These are phyloP conservation scores for Biscogniauxia sp. DNA, from an alignment of 2,329 filamentous ascomycete species.

Conservation along the genomic window DNA sequence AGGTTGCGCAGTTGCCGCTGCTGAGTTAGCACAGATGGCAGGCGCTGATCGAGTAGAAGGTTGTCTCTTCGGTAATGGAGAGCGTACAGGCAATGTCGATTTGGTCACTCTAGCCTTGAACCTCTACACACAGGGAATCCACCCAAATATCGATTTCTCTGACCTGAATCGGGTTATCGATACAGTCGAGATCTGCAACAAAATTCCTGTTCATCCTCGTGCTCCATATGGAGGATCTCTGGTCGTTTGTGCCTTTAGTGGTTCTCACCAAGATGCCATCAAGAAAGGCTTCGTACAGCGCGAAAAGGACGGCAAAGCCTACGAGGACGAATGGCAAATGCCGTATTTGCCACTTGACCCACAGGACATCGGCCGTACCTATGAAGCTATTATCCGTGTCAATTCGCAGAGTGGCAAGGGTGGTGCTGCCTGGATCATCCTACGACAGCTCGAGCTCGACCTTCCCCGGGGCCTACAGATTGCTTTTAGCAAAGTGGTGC, in stretches of 20 bases:
- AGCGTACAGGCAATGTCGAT: constrained; percentile 94
- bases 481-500: constrained; percentile 85
- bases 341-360: constrained; percentile 94
- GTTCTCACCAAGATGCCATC: constrained; percentile 93
- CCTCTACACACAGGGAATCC: constrained; percentile 89
- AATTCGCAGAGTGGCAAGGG: constrained; percentile 97
- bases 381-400: constrained; percentile 96
- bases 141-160: constrained; percentile 85
- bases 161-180: constrained; percentile 84
- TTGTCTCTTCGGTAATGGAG: constrained; percentile 90
- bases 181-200: constrained; percentile 87
- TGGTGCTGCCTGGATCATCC: constrained; percentile 90
- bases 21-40: constrained; percentile 93
- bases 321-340: constrained; percentile 74
- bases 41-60: constrained; percentile 93
- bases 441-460: constrained; percentile 84
- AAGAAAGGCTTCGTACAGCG: constrained; percentile 84
- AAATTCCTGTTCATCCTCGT: constrained; percentile 87
- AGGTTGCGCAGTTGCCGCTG: constrained; percentile 83
- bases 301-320: constrained; percentile 54
- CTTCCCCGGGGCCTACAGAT: constrained; percentile 89
- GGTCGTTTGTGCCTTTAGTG: constrained; percentile 89
- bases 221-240: constrained; percentile 89
- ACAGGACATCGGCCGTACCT: constrained; percentile 90
- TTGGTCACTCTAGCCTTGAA: constrained; percentile 90